Conservation (phyloP, 768 basidiomycete species). For the Suillus tomentosus region DNA sequence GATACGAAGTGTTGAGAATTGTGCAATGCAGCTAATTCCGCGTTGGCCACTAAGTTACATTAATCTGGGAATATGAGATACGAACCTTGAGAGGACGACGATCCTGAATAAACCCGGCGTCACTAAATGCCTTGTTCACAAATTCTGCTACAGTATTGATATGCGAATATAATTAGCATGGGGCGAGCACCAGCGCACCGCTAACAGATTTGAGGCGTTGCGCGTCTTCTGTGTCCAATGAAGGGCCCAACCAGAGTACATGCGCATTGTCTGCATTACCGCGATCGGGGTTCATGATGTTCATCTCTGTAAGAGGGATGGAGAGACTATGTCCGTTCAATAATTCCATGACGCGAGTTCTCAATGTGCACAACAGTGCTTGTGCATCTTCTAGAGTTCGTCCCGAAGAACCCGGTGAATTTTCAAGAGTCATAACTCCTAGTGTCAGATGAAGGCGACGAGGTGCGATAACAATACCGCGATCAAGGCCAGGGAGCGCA, state of each 20-base stretch:
- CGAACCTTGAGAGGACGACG: constrained; percentile 53
- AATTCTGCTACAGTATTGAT: constrained; percentile 37
- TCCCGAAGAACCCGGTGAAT: constrained; percentile 18
- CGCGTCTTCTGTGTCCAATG: constrained; percentile 33
- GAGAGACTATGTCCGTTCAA: constrained; percentile 35
- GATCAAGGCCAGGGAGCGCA: constrained; percentile 56
- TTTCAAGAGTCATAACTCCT: constrained; percentile 66
- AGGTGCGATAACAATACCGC: constrained; percentile 54
- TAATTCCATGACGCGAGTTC: constrained; percentile 44
- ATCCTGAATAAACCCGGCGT: constrained; percentile 47
- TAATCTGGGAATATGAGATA: background rate
- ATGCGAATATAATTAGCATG: background rate
- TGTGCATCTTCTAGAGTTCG: constrained; percentile 45
- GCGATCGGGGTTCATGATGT: constrained; percentile 48
- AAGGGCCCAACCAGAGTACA: constrained; percentile 59
- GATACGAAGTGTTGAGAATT: constrained; percentile 49
- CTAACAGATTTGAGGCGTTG: constrained; percentile 34
- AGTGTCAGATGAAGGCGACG: constrained; percentile 72
- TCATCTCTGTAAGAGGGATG: constrained; percentile 48
- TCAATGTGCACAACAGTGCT: constrained; percentile 39
- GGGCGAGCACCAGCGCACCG: constrained; percentile 31
- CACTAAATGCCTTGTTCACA: constrained; percentile 41
- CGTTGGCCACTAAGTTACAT: background rate
- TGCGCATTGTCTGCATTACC: constrained; percentile 45
- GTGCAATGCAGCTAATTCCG: constrained; percentile 50